These are phyloP conservation scores for Fimicolochytrium jonesii DNA, from an alignment of 192 early-diverging fungal genomes.

Conservation along the genomic window DNA sequence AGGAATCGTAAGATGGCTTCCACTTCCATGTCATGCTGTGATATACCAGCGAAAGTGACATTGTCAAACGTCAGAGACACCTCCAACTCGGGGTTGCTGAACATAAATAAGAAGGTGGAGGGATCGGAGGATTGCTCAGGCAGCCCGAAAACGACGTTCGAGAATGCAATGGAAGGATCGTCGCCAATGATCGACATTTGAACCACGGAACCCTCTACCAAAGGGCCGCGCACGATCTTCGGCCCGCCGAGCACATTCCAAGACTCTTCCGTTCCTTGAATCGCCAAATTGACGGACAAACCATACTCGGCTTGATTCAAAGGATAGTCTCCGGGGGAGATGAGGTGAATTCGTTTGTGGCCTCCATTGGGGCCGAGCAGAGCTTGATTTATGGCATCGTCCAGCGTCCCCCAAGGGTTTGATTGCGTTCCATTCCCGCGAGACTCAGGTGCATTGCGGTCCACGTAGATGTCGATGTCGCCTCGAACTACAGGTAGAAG, in stretches of 20 bases:
- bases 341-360: background rate
- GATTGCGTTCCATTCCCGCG: background rate
- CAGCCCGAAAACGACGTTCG: background rate
- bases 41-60: conserved; percentile 7
- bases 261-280: background rate
- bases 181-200: background rate
- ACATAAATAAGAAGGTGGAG: too few species aligned
- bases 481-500: background rate
- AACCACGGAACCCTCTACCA: too few species aligned
- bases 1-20: too few species aligned
- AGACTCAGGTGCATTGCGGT: background rate
- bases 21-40: too few species aligned
- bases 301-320: background rate
- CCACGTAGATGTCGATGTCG: background rate
- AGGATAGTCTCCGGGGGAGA: conserved; percentile 12
- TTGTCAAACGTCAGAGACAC: conserved; percentile 7
- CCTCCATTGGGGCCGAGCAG: background rate
- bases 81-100: too few species aligned
- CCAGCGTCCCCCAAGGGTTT: background rate
- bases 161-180: background rate
- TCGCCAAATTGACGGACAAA: background rate
- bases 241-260: conserved; percentile 2
- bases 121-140: too few species aligned
- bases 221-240: background rate
- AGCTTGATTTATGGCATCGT: background rate